These are phyloP conservation scores for Ceratobasidium papillatum DNA, from an alignment of 1,284 basidiomycete species.

Conservation along the genomic window DNA sequence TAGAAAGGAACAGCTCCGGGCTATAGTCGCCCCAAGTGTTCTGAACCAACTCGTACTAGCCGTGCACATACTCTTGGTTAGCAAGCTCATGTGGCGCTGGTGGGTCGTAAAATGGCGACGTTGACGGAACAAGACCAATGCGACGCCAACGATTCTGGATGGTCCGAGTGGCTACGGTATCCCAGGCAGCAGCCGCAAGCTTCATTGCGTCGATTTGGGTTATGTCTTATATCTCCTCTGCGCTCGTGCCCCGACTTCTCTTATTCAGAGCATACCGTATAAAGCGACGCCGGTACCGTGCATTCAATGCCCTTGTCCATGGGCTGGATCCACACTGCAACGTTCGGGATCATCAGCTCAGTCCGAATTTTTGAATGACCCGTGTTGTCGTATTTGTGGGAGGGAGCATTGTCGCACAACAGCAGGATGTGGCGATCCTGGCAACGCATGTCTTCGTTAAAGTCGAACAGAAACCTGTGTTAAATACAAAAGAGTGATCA, in stretches of 20 bases:
- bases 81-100: background rate
- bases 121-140: slow-evolving; percentile 42
- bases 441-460: slow-evolving; percentile 7
- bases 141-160: slow-evolving; percentile 41
- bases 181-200: slow-evolving; percentile 29
- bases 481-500: background rate
- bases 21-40: background rate
- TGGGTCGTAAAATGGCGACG: background rate
- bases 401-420: slow-evolving; percentile 33
- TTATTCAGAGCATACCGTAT: slow-evolving; percentile 27
- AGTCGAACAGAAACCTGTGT: slow-evolving; percentile 1
- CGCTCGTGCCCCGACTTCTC: slow-evolving; percentile 33
- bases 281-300: slow-evolving; percentile 20
- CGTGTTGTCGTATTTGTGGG: slow-evolving; percentile 13
- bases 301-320: slow-evolving; percentile 41
- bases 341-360: slow-evolving; percentile 24
- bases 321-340: slow-evolving; percentile 37
- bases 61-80: background rate
- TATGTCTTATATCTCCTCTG: slow-evolving; percentile 41
- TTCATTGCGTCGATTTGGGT: slow-evolving; percentile 38
- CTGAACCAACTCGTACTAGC: background rate
- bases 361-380: slow-evolving; percentile 23
- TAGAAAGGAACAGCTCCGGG: background rate
- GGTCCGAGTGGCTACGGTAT: slow-evolving; percentile 13
- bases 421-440: slow-evolving; percentile 37